A percentile compares a stretch with the other conserved stretches of the same genome.
phyloP scores from a whole-genome alignment of 257 asterid genomes.

The Fraxinus anomala region DNA sequence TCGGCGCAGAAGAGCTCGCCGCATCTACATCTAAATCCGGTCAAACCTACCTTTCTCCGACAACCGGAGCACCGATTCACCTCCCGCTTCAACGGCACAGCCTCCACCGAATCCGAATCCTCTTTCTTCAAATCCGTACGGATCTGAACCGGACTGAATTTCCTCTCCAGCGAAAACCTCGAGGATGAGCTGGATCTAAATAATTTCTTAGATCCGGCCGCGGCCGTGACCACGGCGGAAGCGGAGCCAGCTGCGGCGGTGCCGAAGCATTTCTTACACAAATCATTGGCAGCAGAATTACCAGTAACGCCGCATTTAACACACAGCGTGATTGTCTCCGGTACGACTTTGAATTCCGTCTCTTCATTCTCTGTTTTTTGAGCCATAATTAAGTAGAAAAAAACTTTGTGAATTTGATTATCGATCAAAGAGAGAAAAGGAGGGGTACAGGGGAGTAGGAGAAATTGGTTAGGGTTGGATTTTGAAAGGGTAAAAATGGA shows the following conservation, averaged over 20 bases:
- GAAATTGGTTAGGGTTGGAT: too few relatives aligned
- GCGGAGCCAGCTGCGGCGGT: constrained; percentile 1
- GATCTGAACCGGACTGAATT: not conserved
- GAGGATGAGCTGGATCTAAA: not conserved
- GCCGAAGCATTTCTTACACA: constrained; percentile 1
- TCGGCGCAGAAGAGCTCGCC: not conserved
- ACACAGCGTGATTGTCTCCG: not conserved
- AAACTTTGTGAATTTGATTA: not conserved
- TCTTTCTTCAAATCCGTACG: not conserved
- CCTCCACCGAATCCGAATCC: not conserved
- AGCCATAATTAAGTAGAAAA: constrained; percentile 6
- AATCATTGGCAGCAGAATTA: not conserved
- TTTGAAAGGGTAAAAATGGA: too few relatives aligned
- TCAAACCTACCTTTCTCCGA: not conserved
- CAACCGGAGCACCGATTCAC: constrained; percentile 2
- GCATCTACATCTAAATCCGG: not conserved
- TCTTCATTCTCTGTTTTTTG: constrained; percentile 6
- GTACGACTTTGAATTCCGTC: constrained; percentile 6
- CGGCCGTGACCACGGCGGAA: not conserved
- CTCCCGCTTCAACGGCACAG: not conserved
- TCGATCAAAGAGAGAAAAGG: too few relatives aligned
- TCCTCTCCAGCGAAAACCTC: not conserved
- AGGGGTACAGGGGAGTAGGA: too few relatives aligned
- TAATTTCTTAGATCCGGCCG: not conserved
- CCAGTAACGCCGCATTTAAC: constrained; percentile 1